Conservation (phyloP, 2,329 filamentous ascomycete species). For the Cladosporium phlei region DNA sequence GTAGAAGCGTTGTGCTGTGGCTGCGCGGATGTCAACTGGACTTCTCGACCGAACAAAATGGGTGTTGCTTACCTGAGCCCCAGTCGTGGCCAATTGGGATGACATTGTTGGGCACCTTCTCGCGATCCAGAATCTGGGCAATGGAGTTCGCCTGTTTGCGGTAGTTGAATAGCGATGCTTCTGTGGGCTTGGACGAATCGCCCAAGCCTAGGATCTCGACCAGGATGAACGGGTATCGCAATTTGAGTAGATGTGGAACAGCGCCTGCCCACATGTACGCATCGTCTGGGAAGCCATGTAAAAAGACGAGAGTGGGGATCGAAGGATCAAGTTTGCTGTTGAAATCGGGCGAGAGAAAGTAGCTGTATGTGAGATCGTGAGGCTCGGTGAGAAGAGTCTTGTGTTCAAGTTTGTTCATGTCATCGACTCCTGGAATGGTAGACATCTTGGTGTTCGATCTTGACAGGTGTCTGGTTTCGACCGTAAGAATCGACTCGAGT, state of each 20-base stretch:
- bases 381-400: slow-evolving; percentile 24
- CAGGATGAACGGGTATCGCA: slow-evolving; percentile 31
- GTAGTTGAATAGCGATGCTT: slow-evolving; percentile 33
- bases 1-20: slow-evolving; percentile 38
- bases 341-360: slow-evolving; percentile 28
- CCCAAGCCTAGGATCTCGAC: slow-evolving; percentile 40
- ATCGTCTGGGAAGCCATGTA: slow-evolving; percentile 51
- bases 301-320: slow-evolving; percentile 35
- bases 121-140: slow-evolving; percentile 37
- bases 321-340: slow-evolving; percentile 18
- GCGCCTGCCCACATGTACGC: slow-evolving; percentile 44
- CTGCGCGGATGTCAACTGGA: not conserved
- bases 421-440: slow-evolving; percentile 7
- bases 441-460: slow-evolving; percentile 6
- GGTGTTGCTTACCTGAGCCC: slow-evolving; percentile 37
- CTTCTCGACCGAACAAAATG: no score
- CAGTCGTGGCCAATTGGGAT: slow-evolving; percentile 40
- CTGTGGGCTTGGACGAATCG: slow-evolving; percentile 35
- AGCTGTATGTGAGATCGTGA: slow-evolving; percentile 26
- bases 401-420: slow-evolving; percentile 25
- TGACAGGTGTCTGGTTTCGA: no score
- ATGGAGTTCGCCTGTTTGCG: slow-evolving; percentile 36
- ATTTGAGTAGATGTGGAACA: slow-evolving; percentile 22
- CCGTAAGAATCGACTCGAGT: no score
- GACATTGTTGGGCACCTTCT: slow-evolving; percentile 30